phyloP scores from a whole-genome alignment of 257 asterid genomes.

The Solanum paucissectum region DNA sequence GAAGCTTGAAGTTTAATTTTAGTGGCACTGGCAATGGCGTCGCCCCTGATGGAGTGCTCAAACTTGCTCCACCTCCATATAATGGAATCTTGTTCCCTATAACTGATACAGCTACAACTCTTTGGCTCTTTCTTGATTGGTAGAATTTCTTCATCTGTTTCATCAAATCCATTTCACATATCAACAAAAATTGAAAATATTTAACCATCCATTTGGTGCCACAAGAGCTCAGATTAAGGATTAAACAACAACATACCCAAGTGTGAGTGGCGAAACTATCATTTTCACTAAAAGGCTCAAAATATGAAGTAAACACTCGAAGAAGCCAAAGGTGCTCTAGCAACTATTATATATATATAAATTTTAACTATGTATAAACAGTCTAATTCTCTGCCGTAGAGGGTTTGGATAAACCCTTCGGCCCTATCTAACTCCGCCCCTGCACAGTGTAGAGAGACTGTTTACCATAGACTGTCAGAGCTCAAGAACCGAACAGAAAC shows the following conservation, averaged over 20 bases:
- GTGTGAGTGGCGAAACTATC: no score
- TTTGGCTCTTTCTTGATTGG: slow-evolving; percentile 57
- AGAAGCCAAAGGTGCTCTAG: neutral
- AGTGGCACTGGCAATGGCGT: slow-evolving; percentile 45
- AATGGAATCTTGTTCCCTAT: slow-evolving; percentile 65
- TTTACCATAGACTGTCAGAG: no score
- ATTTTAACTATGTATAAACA: neutral
- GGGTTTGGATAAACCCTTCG: neutral
- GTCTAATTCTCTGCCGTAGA: neutral
- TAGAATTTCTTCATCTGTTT: slow-evolving; percentile 62
- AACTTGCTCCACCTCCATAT: slow-evolving; percentile 72
- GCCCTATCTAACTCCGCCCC: neutral
- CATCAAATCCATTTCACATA: neutral
- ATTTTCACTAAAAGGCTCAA: neutral
- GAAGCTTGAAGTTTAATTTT: slow-evolving; percentile 43
- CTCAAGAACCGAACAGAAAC: neutral
- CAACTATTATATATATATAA: neutral
- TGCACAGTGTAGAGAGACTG: neutral
- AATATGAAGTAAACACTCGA: neutral
- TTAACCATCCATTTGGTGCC: neutral
- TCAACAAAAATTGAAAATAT: neutral
- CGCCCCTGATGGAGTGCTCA: slow-evolving; percentile 54
- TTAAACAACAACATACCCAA: neutral
- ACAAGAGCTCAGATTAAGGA: neutral
- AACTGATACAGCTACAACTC: slow-evolving; percentile 35